Evolutionary conservation across 2,329 filamentous ascomycete genomes (phyloP).

Genomic region (Talaromyces pinophilus): DNA sequence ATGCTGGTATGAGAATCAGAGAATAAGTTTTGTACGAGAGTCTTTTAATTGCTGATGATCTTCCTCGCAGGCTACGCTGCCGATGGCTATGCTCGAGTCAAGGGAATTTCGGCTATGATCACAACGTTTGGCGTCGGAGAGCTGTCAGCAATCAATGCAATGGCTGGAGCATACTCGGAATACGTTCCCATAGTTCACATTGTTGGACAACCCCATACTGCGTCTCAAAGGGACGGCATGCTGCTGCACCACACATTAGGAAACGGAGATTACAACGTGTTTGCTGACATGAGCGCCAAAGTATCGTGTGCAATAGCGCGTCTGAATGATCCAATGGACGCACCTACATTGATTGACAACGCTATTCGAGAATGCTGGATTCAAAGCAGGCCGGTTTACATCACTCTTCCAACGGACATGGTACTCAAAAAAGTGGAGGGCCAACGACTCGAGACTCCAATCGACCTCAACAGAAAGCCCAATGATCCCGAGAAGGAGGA

Average conservation of each 20-base stretch:
- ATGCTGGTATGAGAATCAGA: conserved; percentile 49
- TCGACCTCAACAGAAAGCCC: conserved; percentile 63
- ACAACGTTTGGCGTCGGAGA: conserved; percentile 74
- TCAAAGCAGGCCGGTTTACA: conserved; percentile 57
- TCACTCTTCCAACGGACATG: conserved; percentile 58
- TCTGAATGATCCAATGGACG: conserved; percentile 48
- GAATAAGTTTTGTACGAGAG: neutral
- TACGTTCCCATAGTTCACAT: conserved; percentile 67
- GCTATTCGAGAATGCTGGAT: conserved; percentile 54
- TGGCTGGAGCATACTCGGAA: conserved; percentile 74
- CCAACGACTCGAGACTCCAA: conserved; percentile 63
- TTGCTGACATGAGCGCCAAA: conserved; percentile 52
- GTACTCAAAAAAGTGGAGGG: conserved; percentile 72
- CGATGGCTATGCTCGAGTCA: conserved; percentile 72
- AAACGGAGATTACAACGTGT: conserved; percentile 57
- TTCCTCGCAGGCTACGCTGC: conserved; percentile 63
- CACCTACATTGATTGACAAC: conserved; percentile 55
- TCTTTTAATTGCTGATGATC: neutral
- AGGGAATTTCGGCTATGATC: conserved; percentile 66
- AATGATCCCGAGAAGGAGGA: conserved; percentile 71
- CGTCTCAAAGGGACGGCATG: conserved; percentile 46
- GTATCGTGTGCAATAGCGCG: conserved; percentile 55
- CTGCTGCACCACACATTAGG: conserved; percentile 68
- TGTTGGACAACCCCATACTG: conserved; percentile 54
- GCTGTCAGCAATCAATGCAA: conserved; percentile 69